Evolutionary conservation across 805 yeast genomes (phyloP).

Genomic region (Ogataea neopini): DNA sequence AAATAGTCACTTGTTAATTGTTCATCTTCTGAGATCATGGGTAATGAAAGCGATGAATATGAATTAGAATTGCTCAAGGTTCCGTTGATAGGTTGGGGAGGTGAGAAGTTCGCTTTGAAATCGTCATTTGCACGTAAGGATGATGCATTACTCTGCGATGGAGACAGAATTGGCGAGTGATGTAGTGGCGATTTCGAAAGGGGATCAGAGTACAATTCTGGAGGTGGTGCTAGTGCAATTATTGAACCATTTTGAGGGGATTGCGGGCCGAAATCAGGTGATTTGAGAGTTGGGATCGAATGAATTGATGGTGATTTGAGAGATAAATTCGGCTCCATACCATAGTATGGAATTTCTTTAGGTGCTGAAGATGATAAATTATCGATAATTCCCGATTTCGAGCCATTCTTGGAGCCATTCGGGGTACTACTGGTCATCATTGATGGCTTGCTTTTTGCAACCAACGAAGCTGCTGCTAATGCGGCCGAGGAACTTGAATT

Average conservation of each 20-base stretch:
- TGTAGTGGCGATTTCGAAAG: slow-evolving; percentile 13
- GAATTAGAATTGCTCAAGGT: slow-evolving; percentile 18
- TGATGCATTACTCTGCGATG: slow-evolving; percentile 12
- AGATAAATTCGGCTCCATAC: background rate
- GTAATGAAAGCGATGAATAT: slow-evolving; percentile 21
- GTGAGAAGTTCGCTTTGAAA: slow-evolving; percentile 5
- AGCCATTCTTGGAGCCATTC: background rate
- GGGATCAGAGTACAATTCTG: slow-evolving; percentile 14
- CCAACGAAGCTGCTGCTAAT: slow-evolving; percentile 38
- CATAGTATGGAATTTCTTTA: background rate
- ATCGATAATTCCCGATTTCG: background rate
- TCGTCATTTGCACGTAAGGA: slow-evolving; percentile 11
- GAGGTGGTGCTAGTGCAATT: slow-evolving; percentile 9
- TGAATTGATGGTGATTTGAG: slow-evolving; percentile 4
- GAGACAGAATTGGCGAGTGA: slow-evolving; percentile 13
- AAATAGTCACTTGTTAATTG: background rate
- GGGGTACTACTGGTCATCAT: slow-evolving; percentile 20
- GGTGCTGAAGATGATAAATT: background rate
- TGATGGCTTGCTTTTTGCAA: slow-evolving; percentile 34
- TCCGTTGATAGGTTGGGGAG: slow-evolving; percentile 6
- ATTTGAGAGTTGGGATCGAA: slow-evolving; percentile 14
- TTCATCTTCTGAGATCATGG: slow-evolving; percentile 27
- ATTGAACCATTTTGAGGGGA: background rate
- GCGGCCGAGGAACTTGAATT: slow-evolving; percentile 34
- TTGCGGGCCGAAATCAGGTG: slow-evolving; percentile 12